Conservation (phyloP, 495 filamentous ascomycete species). For the Podospora appendiculata region DNA sequence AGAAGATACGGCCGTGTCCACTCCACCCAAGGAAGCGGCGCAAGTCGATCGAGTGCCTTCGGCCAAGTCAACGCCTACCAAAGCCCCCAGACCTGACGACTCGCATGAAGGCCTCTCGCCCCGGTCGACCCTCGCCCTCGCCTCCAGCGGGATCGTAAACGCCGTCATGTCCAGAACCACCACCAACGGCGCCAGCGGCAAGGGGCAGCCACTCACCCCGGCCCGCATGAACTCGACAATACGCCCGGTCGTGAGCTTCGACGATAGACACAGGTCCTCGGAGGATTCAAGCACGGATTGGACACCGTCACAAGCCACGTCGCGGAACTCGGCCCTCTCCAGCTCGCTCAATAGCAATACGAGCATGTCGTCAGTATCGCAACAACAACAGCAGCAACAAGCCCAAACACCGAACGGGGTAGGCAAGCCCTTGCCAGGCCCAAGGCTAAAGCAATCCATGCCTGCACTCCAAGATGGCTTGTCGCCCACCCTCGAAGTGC, state of each 20-base stretch:
- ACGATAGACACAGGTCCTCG: conserved; percentile 18
- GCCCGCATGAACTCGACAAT: conserved; percentile 35
- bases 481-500: conserved; percentile 3
- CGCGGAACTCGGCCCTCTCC: conserved; percentile 37
- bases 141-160: conserved; percentile 28
- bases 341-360: conserved; percentile 39
- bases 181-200: conserved; percentile 11
- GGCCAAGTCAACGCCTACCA: no score
- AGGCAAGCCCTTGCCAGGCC: conserved; percentile 8
- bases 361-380: conserved; percentile 30
- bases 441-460: conserved; percentile 20
- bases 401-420: conserved; percentile 17
- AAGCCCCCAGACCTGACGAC: background rate
- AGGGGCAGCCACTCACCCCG: conserved; percentile 8
- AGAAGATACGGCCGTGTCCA: no score
- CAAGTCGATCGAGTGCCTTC: conserved; percentile 1
- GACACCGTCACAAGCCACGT: conserved; percentile 18
- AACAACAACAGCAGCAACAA: conserved; percentile 26
- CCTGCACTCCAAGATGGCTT: conserved; percentile 6
- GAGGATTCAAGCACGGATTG: conserved; percentile 24
- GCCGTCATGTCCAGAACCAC: conserved; percentile 21
- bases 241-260: conserved; percentile 38
- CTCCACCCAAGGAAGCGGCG: conserved; percentile 5
- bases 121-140: conserved; percentile 21
- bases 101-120: conserved; percentile 15